Evolutionary conservation across 2,329 filamentous ascomycete species (phyloP), one percentile per base, ranked within the genome.

Genomic region (Venturia pyrina): DNA sequence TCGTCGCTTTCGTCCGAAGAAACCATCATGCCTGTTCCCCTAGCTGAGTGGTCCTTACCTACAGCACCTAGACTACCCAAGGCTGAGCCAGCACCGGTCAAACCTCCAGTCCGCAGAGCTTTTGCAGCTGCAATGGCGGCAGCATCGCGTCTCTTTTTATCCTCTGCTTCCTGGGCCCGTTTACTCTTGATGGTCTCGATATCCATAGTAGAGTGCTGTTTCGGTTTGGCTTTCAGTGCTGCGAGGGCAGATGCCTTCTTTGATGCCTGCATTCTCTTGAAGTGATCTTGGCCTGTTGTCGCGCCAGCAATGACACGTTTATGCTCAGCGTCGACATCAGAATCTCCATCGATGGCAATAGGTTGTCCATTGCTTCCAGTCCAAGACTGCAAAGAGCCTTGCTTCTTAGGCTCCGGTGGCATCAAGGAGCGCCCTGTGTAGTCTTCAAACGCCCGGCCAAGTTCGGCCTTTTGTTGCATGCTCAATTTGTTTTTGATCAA

Each of bases 1-100:
- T 90, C 87, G 68, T 91, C 89, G 68, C 78, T 78, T 65, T 81
- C 80, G 28, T 59, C 91, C 3, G 85, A 88, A 6, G 85, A 87
- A 53, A 97, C 90, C 91, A 98, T 96, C 75, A 98, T 91, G 69
- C 93, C 60, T 17, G 48, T 41, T 13, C 91, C 72, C 88, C 89
- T 83, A 1, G 85, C 84, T 3, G 85, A 83, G 72, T 93, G 89
- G 65, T 95, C 91, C 76, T 93, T 95, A 67, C 90, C 91, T 66
- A 85, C 80, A 1, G 92, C 81, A 44, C 89, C 85, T 62, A 96
- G 82, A 34, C 87, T 88, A 68, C 85, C 83, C 11, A 95, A 78
- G 24, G 89, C 91, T 67, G 91, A 95, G 2, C 91, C 91, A 73
- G 92, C 90, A 67, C 90, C 43, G 28, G 24, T 34, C 24, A 62